phyloP scores from a whole-genome alignment of 495 filamentous ascomycete genomes.

The Penicillium atrosanguineum region DNA sequence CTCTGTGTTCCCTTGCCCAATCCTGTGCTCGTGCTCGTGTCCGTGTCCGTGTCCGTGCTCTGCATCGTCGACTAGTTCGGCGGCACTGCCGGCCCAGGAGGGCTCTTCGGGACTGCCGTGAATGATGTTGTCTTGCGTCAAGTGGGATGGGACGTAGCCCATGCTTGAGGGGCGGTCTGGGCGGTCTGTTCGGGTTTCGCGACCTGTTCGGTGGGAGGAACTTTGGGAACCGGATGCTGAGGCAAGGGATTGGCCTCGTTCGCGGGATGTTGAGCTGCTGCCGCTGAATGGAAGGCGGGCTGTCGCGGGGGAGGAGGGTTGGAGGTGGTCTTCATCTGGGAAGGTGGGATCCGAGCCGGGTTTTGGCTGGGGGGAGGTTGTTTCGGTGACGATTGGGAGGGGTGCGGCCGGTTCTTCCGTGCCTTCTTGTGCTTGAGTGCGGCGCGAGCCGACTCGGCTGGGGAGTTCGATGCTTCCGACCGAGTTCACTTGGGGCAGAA shows the following conservation, averaged over 20 bases:
- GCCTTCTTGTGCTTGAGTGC: slow-evolving; percentile 36
- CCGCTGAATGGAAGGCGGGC: slow-evolving; percentile 59
- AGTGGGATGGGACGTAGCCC: slow-evolving; percentile 72
- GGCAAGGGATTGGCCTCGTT: slow-evolving; percentile 41
- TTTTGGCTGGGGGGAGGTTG: slow-evolving; percentile 9
- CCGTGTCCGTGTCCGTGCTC: slow-evolving; percentile 4
- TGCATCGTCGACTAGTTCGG: slow-evolving; percentile 46
- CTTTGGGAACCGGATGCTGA: slow-evolving; percentile 48
- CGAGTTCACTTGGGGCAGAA: slow-evolving; percentile 60
- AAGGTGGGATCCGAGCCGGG: slow-evolving; percentile 3
- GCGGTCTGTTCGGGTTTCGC: slow-evolving; percentile 25
- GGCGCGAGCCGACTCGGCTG: slow-evolving; percentile 61
- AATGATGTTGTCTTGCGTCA: slow-evolving; percentile 56
- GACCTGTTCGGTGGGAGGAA: slow-evolving; percentile 36
- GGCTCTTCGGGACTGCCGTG: slow-evolving; percentile 57
- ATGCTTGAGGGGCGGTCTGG: slow-evolving; percentile 63
- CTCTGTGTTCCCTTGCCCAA: no score
- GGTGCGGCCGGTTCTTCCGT: slow-evolving; percentile 6
- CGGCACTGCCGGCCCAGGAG: slow-evolving; percentile 45
- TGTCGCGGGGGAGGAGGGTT: slow-evolving; percentile 32
- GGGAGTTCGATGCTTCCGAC: slow-evolving; percentile 62
- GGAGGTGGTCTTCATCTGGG: slow-evolving; percentile 25
- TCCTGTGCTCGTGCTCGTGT: background rate
- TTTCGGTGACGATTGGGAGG: slow-evolving; percentile 26
- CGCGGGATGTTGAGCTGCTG: slow-evolving; percentile 51